Percentiles rank a stretch among this genome's conserved stretches.
These are phyloP conservation scores for Cronartium quercuum DNA, from an alignment of 1,284 basidiomycete species.

Conservation along the genomic window DNA sequence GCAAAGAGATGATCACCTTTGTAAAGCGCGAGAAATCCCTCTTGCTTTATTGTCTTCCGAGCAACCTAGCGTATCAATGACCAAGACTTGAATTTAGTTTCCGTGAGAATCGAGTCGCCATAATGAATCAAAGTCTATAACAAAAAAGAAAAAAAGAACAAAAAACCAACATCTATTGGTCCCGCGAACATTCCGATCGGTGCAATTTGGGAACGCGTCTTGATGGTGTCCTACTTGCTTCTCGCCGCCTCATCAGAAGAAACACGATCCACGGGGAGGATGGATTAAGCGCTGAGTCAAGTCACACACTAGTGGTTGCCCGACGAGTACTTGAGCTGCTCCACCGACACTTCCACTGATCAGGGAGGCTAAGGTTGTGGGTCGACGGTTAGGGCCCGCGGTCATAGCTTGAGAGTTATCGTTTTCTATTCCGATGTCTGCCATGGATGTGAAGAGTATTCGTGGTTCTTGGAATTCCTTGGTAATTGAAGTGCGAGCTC, in stretches of 20 bases:
- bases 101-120: too few relatives aligned
- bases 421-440: too few relatives aligned
- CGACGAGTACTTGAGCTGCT: slow-evolving; percentile 69
- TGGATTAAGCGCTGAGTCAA: not conserved
- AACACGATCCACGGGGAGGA: too few relatives aligned
- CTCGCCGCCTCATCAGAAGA: too few relatives aligned
- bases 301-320: slow-evolving; percentile 58
- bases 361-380: slow-evolving; percentile 49
- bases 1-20: slow-evolving; percentile 60
- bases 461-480: too few relatives aligned
- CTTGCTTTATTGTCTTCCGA: slow-evolving; percentile 68
- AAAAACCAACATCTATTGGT: slow-evolving; percentile 90
- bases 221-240: slow-evolving; percentile 52
- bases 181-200: slow-evolving; percentile 63
- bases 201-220: slow-evolving; percentile 53
- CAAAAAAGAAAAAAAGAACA: too few relatives aligned
- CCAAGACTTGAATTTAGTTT: too few relatives aligned
- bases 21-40: slow-evolving; percentile 82
- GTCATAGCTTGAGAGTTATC: not conserved
- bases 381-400: not conserved
- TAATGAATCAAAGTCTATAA: too few relatives aligned
- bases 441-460: too few relatives aligned
- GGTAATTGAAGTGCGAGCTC: too few relatives aligned
- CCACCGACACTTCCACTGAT: slow-evolving; percentile 70
- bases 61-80: too few relatives aligned